Evolutionary conservation across 2,329 filamentous ascomycete species (phyloP).

Genomic region (Arthrocladium fulminans): DNA sequence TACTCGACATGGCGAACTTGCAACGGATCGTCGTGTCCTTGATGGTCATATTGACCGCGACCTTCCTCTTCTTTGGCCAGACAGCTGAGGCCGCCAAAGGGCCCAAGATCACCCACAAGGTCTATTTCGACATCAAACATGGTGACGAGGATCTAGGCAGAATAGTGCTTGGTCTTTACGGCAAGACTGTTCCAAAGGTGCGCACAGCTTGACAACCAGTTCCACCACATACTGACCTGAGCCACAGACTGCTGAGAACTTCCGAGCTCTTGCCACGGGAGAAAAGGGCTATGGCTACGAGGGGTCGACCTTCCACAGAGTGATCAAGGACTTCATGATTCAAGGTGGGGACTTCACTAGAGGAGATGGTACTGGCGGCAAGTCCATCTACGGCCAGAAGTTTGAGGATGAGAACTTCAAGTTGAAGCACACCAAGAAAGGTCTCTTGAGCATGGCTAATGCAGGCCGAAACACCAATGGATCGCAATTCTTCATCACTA

Average conservation of each 20-base stretch:
- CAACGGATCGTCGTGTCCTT: conserved; percentile 62
- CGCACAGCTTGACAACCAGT: background rate
- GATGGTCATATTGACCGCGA: conserved; percentile 66
- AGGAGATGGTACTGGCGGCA: conserved; percentile 57
- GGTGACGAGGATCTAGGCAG: conserved; percentile 53
- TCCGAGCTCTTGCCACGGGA: conserved; percentile 56
- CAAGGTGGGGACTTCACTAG: conserved; percentile 61
- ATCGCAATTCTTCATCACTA: conserved; percentile 61
- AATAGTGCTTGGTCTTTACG: conserved; percentile 57
- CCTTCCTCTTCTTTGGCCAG: conserved; percentile 67
- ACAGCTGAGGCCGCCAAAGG: conserved; percentile 68
- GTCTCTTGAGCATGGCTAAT: conserved; percentile 58
- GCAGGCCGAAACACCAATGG: conserved; percentile 41
- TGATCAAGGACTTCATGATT: conserved; percentile 64
- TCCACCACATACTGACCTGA: background rate
- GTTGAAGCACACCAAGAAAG: conserved; percentile 58
- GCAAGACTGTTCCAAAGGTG: conserved; percentile 59
- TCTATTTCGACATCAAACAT: conserved; percentile 59
- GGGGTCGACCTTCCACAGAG: conserved; percentile 59
- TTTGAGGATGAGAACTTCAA: conserved; percentile 65
- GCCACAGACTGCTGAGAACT: conserved; percentile 54
- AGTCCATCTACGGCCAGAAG: conserved; percentile 59
- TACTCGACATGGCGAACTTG: conserved; percentile 61
- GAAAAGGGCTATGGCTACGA: conserved; percentile 61
- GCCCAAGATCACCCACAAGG: conserved; percentile 86